Evolutionary conservation across 2,329 filamentous ascomycete genomes (phyloP), one percentile per base, ranked within the genome.

Genomic region (Thelonectria discophora): DNA sequence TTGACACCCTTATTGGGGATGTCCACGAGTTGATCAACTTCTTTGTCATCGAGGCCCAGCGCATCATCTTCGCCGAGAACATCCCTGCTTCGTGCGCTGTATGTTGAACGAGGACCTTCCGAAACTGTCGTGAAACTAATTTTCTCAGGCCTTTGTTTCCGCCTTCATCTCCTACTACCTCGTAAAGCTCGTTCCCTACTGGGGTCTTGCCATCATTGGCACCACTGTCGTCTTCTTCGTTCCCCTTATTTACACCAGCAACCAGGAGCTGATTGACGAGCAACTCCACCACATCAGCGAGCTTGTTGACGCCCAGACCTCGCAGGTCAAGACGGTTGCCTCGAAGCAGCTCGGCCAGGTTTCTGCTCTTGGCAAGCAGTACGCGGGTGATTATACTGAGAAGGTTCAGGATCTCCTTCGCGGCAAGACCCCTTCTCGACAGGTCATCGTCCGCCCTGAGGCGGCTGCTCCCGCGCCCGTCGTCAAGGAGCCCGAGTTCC

Each of bases 11-110:
- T 65, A 84, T 89, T 69, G 86, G 86, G 58, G 88, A 90, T 66
- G 79, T 88, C 42, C 85, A 90, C 72, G 88, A 90, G 77, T 82
- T 91, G 62, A 76, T 88, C 78, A 91, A 91, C 82, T 91, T 91
- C 76, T 88, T 90, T 69, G 82, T 90, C 63, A 89, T 91, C 59
- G 89, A 91, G 79, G 80, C 83, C 52, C 89, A 91, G 80, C 84
- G 88, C 64, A 85, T 91, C 67, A 72, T 90, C 58, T 91, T 88
- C 67, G 88, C 84, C 45, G 89, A 91, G 82, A 91, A 90, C 69
- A 76, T 90, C 60, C 76, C 79, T 65, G 84, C 81, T 58, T 90
- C 88, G 20, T 77, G 79, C 70, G 82, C 81, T 68, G 88, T 90
- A 81, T 76, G 87, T 80, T 11, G 42, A 40, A 18, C 20, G 65